phyloP scores from a whole-genome alignment of 345 rosid species.

The Eucalyptus fibrosa region DNA sequence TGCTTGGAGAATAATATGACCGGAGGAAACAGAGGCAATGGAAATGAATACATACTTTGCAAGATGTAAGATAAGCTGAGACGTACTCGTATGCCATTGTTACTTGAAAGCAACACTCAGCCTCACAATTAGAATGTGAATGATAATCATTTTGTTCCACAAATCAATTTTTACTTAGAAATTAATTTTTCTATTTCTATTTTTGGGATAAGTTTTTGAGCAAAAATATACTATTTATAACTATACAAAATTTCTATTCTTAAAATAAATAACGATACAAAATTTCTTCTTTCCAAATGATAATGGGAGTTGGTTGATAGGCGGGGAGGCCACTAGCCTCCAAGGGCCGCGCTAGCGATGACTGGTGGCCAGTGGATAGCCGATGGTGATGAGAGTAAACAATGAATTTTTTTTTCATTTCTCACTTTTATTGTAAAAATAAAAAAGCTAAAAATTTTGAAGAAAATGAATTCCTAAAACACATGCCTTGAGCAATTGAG shows the following conservation, averaged over 20 bases:
- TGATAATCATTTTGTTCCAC: too few species aligned
- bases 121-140: rapidly evolving
- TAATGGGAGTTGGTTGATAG: rapidly evolving
- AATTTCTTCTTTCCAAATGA: rapidly evolving
- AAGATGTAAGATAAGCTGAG: not conserved
- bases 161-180: too few species aligned
- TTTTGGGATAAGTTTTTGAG: too few species aligned
- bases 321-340: rapidly evolving
- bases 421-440: too few species aligned
- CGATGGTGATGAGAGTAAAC: rapidly evolving
- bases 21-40: not conserved
- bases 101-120: not conserved
- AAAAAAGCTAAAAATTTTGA: too few species aligned
- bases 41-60: not conserved
- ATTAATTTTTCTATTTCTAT: too few species aligned
- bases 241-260: too few species aligned
- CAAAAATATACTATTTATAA: rapidly evolving
- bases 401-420: too few species aligned
- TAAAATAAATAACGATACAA: rapidly evolving
- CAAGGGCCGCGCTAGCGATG: rapidly evolving
- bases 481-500: too few species aligned
- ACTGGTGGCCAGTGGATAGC: rapidly evolving
- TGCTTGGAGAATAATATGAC: not conserved
- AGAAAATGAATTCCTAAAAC: too few species aligned
- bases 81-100: not conserved